phyloP scores from a whole-genome alignment of 148 eudicot species.

The Linanthus parryae region DNA sequence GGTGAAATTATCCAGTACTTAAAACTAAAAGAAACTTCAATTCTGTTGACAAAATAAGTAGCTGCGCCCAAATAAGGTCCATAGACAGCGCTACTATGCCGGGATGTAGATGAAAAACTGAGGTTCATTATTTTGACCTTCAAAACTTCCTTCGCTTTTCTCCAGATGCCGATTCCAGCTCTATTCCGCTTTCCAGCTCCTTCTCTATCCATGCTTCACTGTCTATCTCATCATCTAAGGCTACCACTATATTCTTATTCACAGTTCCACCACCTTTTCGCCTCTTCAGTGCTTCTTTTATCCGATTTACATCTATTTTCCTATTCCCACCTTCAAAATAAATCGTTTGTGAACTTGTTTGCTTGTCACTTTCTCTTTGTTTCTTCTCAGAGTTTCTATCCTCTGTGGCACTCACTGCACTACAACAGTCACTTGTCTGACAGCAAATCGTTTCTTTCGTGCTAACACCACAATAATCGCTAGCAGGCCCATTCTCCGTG shows the following conservation, averaged over 20 bases:
- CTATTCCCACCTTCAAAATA: slow-evolving; percentile 14
- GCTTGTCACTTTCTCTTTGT: slow-evolving; percentile 6
- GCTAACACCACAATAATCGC: background rate
- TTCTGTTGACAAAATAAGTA: too few species aligned
- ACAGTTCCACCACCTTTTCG: slow-evolving; percentile 19
- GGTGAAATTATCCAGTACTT: too few species aligned
- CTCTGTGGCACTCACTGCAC: slow-evolving; percentile 33
- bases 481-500: slow-evolving; percentile 15
- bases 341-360: slow-evolving; percentile 18
- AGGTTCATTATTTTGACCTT: too few species aligned
- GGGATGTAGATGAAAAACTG: too few species aligned
- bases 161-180: too few species aligned
- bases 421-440: slow-evolving; percentile 35
- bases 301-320: slow-evolving; percentile 34
- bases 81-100: too few species aligned
- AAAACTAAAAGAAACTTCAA: too few species aligned
- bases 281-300: slow-evolving; percentile 38
- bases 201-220: slow-evolving; percentile 49
- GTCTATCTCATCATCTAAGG: slow-evolving; percentile 22
- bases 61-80: too few species aligned
- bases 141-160: too few species aligned
- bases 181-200: slow-evolving; percentile 56
- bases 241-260: slow-evolving; percentile 15
- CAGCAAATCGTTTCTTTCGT: slow-evolving; percentile 10
- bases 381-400: slow-evolving; percentile 31